Evolutionary conservation across 352 stramenopile species (phyloP).

Genomic region (Phytophthora cactorum): DNA sequence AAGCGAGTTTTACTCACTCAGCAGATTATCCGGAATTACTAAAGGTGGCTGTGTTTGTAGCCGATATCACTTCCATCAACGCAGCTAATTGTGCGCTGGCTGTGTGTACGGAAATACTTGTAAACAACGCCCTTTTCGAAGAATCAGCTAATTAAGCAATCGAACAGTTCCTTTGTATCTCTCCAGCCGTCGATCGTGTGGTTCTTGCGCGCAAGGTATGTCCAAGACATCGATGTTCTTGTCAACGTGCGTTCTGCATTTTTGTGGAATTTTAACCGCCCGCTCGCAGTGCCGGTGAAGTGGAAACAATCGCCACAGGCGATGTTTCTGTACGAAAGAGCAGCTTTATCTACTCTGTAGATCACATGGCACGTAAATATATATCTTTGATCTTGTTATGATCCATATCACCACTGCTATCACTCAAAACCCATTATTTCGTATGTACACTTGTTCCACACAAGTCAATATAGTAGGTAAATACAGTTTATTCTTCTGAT

Average conservation of each 20-base stretch:
- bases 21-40: conserved; percentile 1
- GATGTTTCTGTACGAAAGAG: neutral
- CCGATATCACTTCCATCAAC: neutral
- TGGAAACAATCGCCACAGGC: neutral
- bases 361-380: neutral
- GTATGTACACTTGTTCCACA: neutral
- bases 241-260: neutral
- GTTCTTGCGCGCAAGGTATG: neutral
- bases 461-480: neutral
- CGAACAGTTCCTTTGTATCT: neutral
- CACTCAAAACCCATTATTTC: neutral
- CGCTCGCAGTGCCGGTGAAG: neutral
- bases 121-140: neutral
- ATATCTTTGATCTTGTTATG: neutral
- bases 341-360: neutral
- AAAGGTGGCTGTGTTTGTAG: neutral
- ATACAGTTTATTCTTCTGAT: neutral
- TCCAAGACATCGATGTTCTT: neutral
- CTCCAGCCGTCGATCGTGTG: neutral
- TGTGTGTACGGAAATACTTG: neutral
- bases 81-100: neutral
- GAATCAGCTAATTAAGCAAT: neutral
- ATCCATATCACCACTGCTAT: neutral
- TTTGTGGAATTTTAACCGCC: neutral
- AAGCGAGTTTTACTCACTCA: neutral